Percentiles rank a stretch among this genome's conserved stretches.
These are phyloP conservation scores for Davidsoniella australis DNA, from an alignment of 2,329 filamentous ascomycete genomes.

Conservation along the genomic window DNA sequence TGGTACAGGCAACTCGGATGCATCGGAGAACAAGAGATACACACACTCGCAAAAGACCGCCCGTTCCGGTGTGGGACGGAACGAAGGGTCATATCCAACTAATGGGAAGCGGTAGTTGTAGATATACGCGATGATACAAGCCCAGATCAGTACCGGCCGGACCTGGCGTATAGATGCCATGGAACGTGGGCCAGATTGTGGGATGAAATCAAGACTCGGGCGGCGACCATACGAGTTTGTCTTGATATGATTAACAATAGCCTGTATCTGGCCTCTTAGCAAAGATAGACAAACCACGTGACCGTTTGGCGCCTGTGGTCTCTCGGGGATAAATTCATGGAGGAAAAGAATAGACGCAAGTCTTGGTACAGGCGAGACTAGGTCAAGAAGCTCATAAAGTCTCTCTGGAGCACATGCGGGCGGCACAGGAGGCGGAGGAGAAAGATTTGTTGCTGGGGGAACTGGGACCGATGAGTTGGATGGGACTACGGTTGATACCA, in stretches of 20 bases:
- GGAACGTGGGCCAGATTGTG: too few species aligned
- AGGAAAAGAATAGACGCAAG: conserved; percentile 6
- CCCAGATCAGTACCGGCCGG: conserved; percentile 11
- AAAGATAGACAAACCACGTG: conserved; percentile 4
- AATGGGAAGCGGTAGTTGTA: conserved; percentile 8
- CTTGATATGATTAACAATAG: conserved; percentile 11
- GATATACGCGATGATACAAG: conserved; percentile 12
- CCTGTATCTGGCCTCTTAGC: conserved; percentile 9
- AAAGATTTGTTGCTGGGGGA: neutral
- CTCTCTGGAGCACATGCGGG: neutral
- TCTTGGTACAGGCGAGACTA: conserved; percentile 8
- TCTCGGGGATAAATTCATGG: conserved; percentile 10
- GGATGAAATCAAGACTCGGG: neutral
- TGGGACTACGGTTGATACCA: too few species aligned
- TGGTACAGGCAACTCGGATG: neutral
- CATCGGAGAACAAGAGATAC: conserved; percentile 6
- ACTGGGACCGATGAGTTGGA: neutral
- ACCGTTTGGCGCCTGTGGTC: conserved; percentile 9
- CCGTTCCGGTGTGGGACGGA: conserved; percentile 7
- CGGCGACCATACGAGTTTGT: conserved; percentile 5
- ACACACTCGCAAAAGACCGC: conserved; percentile 11
- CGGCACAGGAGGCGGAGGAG: neutral
- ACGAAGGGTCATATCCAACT: conserved; percentile 4
- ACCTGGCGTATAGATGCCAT: conserved; percentile 2
- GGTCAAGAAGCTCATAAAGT: neutral